These are phyloP conservation scores for Medicago arabica DNA, from an alignment of 306 rosid species.

Conservation along the genomic window DNA sequence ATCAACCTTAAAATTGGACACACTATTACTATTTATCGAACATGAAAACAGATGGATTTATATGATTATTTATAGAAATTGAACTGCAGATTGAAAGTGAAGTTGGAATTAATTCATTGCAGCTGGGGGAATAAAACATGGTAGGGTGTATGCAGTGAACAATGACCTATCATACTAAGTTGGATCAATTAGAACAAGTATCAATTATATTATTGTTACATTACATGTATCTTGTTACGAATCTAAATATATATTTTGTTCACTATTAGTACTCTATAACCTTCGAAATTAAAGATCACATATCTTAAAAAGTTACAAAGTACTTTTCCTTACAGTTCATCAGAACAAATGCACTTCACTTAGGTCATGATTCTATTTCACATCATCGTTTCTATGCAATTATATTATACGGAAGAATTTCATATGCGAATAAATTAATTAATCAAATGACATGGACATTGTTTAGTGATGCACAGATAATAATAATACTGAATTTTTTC, in stretches of 20 bases:
- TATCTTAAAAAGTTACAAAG: conserved; percentile 30
- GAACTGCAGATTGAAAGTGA: conserved; percentile 28
- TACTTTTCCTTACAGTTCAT: conserved; percentile 49
- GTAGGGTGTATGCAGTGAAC: conserved; percentile 9
- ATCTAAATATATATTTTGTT: conserved; percentile 40
- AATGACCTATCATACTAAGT: conserved; percentile 36
- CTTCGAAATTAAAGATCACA: conserved; percentile 33
- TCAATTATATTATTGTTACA: conserved; percentile 25
- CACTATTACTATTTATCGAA: conserved; percentile 9
- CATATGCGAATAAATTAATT: not conserved
- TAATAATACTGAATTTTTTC: not conserved
- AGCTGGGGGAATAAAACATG: conserved; percentile 32
- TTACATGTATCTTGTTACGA: conserved; percentile 54
- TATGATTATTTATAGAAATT: not conserved
- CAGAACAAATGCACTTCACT: conserved; percentile 43
- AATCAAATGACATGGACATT: conserved; percentile 1
- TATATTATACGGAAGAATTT: conserved; percentile 1
- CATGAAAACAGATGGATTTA: conserved; percentile 20
- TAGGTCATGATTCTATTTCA: conserved; percentile 41
- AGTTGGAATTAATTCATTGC: conserved; percentile 16
- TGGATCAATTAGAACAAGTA: conserved; percentile 37
- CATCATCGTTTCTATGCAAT: conserved; percentile 22
- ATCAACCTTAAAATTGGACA: conserved; percentile 33
- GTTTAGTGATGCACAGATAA: not conserved
- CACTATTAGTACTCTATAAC: not conserved